These are phyloP conservation scores for Suillus fuscotomentosus DNA, from an alignment of 768 basidiomycete genomes.

Conservation along the genomic window DNA sequence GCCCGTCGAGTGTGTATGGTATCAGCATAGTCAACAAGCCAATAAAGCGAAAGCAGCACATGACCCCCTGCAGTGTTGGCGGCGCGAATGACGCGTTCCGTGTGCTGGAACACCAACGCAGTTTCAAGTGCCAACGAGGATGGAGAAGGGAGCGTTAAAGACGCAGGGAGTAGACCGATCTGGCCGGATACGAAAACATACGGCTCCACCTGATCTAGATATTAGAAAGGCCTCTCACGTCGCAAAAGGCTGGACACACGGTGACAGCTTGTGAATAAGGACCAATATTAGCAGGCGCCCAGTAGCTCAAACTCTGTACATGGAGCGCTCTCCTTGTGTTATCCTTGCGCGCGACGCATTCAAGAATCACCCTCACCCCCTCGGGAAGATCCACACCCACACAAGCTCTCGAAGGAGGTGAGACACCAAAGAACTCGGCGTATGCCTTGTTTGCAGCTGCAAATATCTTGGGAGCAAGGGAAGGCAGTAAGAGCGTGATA, in stretches of 20 bases:
- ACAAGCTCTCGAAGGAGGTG: constrained; percentile 94
- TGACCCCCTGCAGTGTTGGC: constrained; percentile 62
- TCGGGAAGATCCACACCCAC: constrained; percentile 73
- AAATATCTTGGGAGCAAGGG: constrained; percentile 69
- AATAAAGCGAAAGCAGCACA: constrained; percentile 67
- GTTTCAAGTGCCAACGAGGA: constrained; percentile 54
- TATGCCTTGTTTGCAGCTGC: constrained; percentile 76
- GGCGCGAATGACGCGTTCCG: constrained; percentile 54
- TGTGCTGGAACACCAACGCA: constrained; percentile 80
- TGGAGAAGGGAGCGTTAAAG: constrained; percentile 59
- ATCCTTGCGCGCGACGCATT: constrained; percentile 62
- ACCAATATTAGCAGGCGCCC: constrained; percentile 99
- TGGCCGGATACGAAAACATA: constrained; percentile 92
- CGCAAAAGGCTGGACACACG: constrained; percentile 43
- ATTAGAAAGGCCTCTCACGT: not conserved
- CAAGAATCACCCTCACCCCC: constrained; percentile 60
- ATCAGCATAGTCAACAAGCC: constrained; percentile 50
- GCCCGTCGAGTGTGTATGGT: constrained; percentile 41
- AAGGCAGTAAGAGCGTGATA: constrained; percentile 80
- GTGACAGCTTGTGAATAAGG: constrained; percentile 94
- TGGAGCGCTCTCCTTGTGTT: constrained; percentile 71
- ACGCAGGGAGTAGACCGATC: constrained; percentile 84
- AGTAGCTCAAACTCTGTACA: constrained; percentile 95
- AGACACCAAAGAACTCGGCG: constrained; percentile 78
- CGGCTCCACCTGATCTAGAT: constrained; percentile 55